phyloP scores from a whole-genome alignment of 164 flowering plant genomes.

The Chimonanthus salicifolius region DNA sequence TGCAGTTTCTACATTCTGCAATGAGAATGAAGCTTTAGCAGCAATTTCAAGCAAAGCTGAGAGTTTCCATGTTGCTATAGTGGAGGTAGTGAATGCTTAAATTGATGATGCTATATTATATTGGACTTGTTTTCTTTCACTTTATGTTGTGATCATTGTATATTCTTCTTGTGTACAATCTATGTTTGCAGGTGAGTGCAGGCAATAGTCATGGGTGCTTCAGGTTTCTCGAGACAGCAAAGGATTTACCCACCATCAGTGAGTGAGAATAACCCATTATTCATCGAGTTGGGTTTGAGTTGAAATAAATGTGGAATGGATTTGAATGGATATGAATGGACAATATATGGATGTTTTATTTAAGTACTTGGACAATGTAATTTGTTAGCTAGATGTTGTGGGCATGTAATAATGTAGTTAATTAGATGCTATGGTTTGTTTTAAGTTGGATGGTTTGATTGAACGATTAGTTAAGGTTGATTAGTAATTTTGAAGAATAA shows the following conservation, averaged over 20 bases:
- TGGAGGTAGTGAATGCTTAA: conserved; percentile 49
- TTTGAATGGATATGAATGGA: too few species aligned
- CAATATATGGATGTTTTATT: too few species aligned
- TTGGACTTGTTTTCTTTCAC: neutral
- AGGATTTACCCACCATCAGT: conserved; percentile 76
- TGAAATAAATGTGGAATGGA: too few species aligned
- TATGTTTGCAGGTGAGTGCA: conserved; percentile 40
- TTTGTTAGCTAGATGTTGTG: too few species aligned
- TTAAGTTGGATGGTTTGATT: too few species aligned
- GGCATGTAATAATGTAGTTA: too few species aligned
- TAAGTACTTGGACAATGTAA: too few species aligned
- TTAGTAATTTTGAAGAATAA: too few species aligned
- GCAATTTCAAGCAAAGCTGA: conserved; percentile 45
- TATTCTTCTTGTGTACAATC: neutral
- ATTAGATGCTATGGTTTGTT: too few species aligned
- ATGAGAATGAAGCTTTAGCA: conserved; percentile 59
- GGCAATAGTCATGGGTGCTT: conserved; percentile 38
- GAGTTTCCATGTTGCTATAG: conserved; percentile 78
- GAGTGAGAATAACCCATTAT: too few species aligned
- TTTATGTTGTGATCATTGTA: neutral
- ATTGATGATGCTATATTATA: neutral
- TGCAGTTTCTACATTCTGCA: conserved; percentile 58
- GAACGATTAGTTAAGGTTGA: too few species aligned
- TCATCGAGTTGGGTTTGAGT: too few species aligned
- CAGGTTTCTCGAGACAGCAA: conserved; percentile 62